Conservation (phyloP, 148 eudicot species). For the Chenopodium formosanum region DNA sequence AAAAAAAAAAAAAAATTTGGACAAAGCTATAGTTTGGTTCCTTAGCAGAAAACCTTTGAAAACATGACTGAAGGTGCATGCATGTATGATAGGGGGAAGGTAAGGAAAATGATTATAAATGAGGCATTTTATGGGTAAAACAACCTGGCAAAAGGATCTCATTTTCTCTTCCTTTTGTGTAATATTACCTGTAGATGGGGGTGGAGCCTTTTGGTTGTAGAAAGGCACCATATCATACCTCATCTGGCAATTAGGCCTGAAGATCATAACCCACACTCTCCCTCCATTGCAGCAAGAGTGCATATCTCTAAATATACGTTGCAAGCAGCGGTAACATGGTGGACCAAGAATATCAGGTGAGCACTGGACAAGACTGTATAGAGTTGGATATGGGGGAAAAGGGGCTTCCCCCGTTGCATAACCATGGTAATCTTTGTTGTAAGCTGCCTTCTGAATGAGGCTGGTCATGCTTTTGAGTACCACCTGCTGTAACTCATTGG, state of each 20-base stretch:
- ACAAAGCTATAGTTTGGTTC: too few species aligned
- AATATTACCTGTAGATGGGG: conserved; percentile 12
- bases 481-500: not conserved
- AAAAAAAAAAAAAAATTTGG: too few species aligned
- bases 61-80: too few species aligned
- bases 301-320: not conserved
- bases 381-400: not conserved
- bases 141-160: too few species aligned
- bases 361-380: conserved; percentile 29
- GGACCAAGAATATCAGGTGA: conserved; percentile 22
- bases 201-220: not conserved
- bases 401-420: conserved; percentile 14
- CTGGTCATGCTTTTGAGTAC: not conserved
- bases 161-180: too few species aligned
- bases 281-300: not conserved
- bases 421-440: conserved; percentile 3
- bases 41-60: too few species aligned
- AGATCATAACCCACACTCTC: not conserved
- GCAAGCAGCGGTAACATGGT: conserved; percentile 21
- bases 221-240: conserved; percentile 18
- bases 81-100: too few species aligned
- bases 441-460: conserved; percentile 18
- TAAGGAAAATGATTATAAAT: too few species aligned
- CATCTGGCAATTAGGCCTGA: conserved; percentile 18
- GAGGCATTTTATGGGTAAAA: too few species aligned